Base-by-base conservation (phyloP, 2,329 filamentous ascomycete genomes). In the Botryotinia calthae region DNA sequence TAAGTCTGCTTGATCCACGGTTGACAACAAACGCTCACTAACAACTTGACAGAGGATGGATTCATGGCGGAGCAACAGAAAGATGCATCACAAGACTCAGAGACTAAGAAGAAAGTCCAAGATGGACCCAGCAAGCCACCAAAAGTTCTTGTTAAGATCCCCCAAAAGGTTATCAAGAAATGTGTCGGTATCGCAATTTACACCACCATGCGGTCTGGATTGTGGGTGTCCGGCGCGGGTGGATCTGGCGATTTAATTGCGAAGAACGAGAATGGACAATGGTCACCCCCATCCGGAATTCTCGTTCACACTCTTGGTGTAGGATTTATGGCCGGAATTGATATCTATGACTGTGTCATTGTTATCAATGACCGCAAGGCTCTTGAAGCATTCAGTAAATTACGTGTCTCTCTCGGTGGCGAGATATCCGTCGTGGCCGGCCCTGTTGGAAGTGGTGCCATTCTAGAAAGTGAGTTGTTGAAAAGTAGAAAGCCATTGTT, bases 341-440 rank as follows among this genome's bases (percentile, higher is more conserved):
- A 98, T 80, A 94, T 98, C 46, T 98, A 98, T 84, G 95, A 98
- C 81, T 97, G 95, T 79, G 92, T 98, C 22, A 87, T 98, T 14
- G 92, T 98, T 51, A 95, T 98, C 80, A 98, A 97, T 83, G 94
- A 92, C 62, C 89, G 93, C 63, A 88, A 93, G 72, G 94, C 94
- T 10, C 84, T 98, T 64, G 92, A 97, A 76, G 89, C 92, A 0
- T 97, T 98, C 80, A 94, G 93, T 51, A 91, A 90, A 73, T 84
- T 95, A 5, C 88, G 91, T 70, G 90, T 94, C 72, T 96, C 93
- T 0, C 84, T 98, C 3, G 95, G 95, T 9, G 90, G 92, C 63
- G 94, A 97, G 80, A 87, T 97, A 70, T 91, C 89, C 75, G 89
- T 94, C 40, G 88, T 90, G 10, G 89, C 91, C 12, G 95, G 95